Percentiles rank a stretch among this genome's conserved stretches.
phyloP scores from a whole-genome alignment of 192 early-diverging fungal genomes.

The Lobulomyces angularis region DNA sequence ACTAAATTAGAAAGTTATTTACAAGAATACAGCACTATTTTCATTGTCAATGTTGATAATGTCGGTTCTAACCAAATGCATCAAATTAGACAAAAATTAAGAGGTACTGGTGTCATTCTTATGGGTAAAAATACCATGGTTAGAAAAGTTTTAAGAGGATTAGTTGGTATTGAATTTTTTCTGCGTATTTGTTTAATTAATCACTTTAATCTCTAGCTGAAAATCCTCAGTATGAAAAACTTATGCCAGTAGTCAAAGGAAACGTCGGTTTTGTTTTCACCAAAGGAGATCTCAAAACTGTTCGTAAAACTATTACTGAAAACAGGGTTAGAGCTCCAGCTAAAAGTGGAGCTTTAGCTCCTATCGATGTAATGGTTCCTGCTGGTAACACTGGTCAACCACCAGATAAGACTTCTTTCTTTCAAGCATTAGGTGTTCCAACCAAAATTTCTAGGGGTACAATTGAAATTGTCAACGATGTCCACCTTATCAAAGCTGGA shows the following conservation, averaged over 20 bases:
- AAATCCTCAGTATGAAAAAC: constrained; percentile 75
- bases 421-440: constrained; percentile 98
- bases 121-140: constrained; percentile 99
- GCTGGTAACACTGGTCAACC: constrained; percentile 99
- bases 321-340: constrained; percentile 97
- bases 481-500: constrained; percentile 80
- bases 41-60: constrained; percentile 99
- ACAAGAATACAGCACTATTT: constrained; percentile 89
- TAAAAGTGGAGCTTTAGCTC: constrained; percentile 88
- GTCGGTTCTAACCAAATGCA: constrained; percentile 99
- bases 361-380: constrained; percentile 82
- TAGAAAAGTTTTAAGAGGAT: constrained; percentile 49
- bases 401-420: constrained; percentile 99
- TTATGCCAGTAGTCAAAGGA: constrained; percentile 74
- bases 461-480: constrained; percentile 97
- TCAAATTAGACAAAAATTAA: constrained; percentile 69
- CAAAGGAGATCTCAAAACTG: constrained; percentile 90
- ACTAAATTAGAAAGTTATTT: constrained; percentile 78
- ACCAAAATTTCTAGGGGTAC: constrained; percentile 99
- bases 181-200: no score
- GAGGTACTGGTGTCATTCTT: constrained; percentile 80
- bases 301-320: constrained; percentile 76
- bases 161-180: no score
- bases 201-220: no score
- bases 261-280: constrained; percentile 99